A percentile compares a stretch with the other conserved stretches of the same genome.
Conservation (phyloP, 2,329 filamentous ascomycete species). For the Emergomyces orientalis region DNA sequence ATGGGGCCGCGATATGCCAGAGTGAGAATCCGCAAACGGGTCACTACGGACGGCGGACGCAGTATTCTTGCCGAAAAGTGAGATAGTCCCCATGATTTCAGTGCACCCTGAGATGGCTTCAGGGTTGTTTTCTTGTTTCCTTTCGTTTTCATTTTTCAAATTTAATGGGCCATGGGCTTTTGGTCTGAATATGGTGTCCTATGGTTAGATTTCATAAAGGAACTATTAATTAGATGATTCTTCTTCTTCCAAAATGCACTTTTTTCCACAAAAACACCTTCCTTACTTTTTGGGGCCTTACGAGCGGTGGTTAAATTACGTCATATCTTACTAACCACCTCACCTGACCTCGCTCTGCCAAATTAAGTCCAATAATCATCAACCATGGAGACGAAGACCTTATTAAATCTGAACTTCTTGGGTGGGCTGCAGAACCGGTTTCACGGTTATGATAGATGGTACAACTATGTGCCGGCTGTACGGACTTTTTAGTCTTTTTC, state of each 20-base stretch:
- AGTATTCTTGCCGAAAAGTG: conserved; percentile 26
- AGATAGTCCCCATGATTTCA: not conserved
- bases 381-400: not conserved
- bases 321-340: not conserved
- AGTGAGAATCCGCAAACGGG: conserved; percentile 32
- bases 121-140: not conserved
- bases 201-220: not conserved
- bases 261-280: too few relatives aligned
- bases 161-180: not conserved
- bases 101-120: not conserved
- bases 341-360: not conserved
- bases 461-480: not conserved
- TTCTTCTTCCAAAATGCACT: too few relatives aligned
- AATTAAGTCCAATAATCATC: not conserved
- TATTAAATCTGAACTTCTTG: not conserved
- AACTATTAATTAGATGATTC: not conserved
- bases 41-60: conserved; percentile 39
- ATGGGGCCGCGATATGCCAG: conserved; percentile 28
- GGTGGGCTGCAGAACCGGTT: not conserved
- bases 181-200: not conserved
- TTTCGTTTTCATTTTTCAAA: not conserved
- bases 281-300: too few relatives aligned
- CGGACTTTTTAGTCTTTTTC: not conserved
- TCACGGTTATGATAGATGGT: not conserved
- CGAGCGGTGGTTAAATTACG: too few relatives aligned